A percentile compares a stretch with the other conserved stretches of the same genome.
phyloP scores from a whole-genome alignment of 192 early-diverging fungal genomes.

The Umbelopsis sp. region DNA sequence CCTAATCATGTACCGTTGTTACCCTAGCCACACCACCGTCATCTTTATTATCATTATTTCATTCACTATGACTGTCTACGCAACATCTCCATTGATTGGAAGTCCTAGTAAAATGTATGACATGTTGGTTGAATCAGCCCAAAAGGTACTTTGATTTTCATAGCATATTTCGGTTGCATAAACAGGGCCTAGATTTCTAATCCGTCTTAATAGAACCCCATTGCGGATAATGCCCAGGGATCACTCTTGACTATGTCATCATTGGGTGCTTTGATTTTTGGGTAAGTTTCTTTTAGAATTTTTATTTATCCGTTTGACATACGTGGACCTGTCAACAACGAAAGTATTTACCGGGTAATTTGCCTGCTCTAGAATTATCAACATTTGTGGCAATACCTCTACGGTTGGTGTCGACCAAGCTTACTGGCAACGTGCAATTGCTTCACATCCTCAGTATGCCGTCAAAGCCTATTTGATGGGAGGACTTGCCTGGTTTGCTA shows the following conservation, averaged over 20 bases:
- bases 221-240: conserved; percentile 61
- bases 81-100: conserved; percentile 59
- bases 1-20: not conserved
- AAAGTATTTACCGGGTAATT: not conserved
- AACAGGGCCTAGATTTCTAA: not conserved
- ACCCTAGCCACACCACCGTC: conserved; percentile 58
- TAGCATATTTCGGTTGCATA: not conserved
- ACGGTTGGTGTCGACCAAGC: conserved; percentile 76
- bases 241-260: conserved; percentile 67
- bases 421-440: conserved; percentile 78
- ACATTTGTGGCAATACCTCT: conserved; percentile 78
- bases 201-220: conserved; percentile 39
- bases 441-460: conserved; percentile 63
- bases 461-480: conserved; percentile 73
- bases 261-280: conserved; percentile 67
- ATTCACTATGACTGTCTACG: conserved; percentile 70
- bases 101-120: conserved; percentile 70
- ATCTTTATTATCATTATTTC: conserved; percentile 71
- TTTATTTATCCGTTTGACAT: not conserved
- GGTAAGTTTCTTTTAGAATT: conserved; percentile 2
- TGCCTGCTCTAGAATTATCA: conserved; percentile 56
- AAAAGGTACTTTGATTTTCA: not conserved
- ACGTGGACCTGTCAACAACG: not conserved
- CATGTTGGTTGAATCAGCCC: conserved; percentile 53
- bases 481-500: conserved; percentile 79